These are phyloP conservation scores for Mycena rebaudengoi DNA, from an alignment of 768 basidiomycete genomes.

Conservation along the genomic window DNA sequence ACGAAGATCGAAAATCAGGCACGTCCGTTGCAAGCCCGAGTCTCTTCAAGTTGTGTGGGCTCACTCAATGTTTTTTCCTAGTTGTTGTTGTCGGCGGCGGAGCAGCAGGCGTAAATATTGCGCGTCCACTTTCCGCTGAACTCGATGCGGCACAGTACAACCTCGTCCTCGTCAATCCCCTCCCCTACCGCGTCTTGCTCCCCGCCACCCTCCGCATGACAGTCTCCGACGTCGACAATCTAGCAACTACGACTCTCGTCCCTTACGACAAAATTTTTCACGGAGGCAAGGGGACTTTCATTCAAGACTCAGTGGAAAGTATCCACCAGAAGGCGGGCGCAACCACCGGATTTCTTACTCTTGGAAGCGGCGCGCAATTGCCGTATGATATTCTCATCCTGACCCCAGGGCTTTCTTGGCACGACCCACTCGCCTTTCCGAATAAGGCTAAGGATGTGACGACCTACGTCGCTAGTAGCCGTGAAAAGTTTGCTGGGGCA, in stretches of 20 bases:
- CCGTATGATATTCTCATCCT: constrained; percentile 66
- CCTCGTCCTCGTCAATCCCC: constrained; percentile 62
- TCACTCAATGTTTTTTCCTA: too few species aligned
- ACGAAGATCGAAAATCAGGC: constrained; percentile 19
- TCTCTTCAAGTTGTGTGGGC: too few species aligned
- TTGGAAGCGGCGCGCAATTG: constrained; percentile 60
- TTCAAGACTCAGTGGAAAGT: constrained; percentile 48
- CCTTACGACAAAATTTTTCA: constrained; percentile 60
- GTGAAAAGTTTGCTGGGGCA: constrained; percentile 46
- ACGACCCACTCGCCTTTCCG: constrained; percentile 57
- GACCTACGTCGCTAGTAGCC: constrained; percentile 39
- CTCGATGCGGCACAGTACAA: constrained; percentile 58
- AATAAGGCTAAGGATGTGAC: constrained; percentile 36
- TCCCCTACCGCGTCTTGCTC: constrained; percentile 59
- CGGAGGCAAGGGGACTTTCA: constrained; percentile 54
- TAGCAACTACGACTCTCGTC: constrained; percentile 56
- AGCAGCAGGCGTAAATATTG: constrained; percentile 55
- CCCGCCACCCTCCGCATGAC: constrained; percentile 62
- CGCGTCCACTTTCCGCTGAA: constrained; percentile 54
- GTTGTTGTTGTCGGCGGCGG: constrained; percentile 68
- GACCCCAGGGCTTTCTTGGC: constrained; percentile 65
- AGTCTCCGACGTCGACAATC: constrained; percentile 46
- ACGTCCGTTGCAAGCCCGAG: too few species aligned
- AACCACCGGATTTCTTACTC: constrained; percentile 55
- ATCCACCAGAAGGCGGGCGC: constrained; percentile 34